Evolutionary conservation across 208 protist genomes (phyloP).

Genomic region (Phytomonas francai): DNA sequence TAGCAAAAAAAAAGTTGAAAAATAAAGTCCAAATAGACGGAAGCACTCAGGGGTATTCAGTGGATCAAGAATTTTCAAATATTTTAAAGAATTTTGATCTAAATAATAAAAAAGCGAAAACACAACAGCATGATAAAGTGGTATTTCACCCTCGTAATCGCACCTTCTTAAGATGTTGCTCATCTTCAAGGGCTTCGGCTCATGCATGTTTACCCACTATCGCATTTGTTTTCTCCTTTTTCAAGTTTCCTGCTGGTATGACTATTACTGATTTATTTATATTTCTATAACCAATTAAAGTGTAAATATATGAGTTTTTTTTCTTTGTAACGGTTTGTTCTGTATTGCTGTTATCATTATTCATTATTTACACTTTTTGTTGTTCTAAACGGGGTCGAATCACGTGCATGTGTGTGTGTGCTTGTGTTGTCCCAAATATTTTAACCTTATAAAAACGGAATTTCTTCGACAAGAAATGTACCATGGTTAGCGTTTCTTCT

Average conservation of each 20-base stretch:
- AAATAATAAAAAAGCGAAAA: background rate
- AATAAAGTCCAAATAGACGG: constrained; percentile 5
- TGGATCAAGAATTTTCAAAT: background rate
- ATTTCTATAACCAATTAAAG: background rate
- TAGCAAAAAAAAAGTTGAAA: constrained; percentile 7
- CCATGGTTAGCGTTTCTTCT: background rate
- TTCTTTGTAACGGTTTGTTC: constrained; percentile 11
- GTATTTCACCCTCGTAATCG: background rate
- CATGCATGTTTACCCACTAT: background rate
- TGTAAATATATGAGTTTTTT: constrained; percentile 13
- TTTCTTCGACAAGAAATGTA: background rate
- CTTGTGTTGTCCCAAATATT: background rate
- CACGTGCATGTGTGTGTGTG: background rate
- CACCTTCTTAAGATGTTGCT: background rate
- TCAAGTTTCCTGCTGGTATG: background rate
- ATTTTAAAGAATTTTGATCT: background rate
- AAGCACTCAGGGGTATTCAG: background rate
- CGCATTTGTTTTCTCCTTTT: constrained; percentile 8
- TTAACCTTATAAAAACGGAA: background rate
- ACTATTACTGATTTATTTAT: constrained; percentile 9
- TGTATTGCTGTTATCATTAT: constrained; percentile 13
- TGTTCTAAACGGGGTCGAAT: constrained; percentile 1
- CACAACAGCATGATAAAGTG: background rate
- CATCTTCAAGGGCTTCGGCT: background rate
- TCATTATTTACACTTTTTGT: constrained; percentile 2